Evolutionary conservation across 257 asterid genomes (phyloP).

Genomic region (Solanum pinnatisectum): DNA sequence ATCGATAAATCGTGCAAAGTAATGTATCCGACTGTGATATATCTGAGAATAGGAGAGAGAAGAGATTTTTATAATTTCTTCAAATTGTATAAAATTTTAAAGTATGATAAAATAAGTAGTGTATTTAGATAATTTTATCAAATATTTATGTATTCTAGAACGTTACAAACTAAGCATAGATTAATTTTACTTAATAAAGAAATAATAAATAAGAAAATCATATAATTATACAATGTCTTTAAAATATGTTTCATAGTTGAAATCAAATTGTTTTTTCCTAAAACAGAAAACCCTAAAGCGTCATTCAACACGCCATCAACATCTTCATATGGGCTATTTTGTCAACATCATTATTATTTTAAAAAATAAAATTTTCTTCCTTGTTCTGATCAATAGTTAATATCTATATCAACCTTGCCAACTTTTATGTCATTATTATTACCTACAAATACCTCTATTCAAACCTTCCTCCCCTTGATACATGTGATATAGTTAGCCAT

Average conservation of each 20-base stretch:
- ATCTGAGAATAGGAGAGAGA: too few species aligned
- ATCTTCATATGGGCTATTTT: too few species aligned
- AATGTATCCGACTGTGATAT: too few species aligned
- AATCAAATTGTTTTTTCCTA: not conserved
- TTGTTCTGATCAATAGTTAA: not conserved
- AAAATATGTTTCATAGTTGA: not conserved
- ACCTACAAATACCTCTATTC: not conserved
- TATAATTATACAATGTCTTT: not conserved
- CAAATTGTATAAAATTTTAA: too few species aligned
- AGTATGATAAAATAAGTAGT: too few species aligned
- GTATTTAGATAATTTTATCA: too few species aligned
- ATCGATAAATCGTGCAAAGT: too few species aligned
- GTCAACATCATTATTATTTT: not conserved
- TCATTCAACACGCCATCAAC: not conserved
- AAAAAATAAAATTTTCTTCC: not conserved
- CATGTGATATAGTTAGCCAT: not conserved
- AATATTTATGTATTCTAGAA: not conserved
- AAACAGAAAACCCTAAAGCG: not conserved
- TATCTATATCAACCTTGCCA: not conserved
- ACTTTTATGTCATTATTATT: not conserved
- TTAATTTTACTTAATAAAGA: not conserved
- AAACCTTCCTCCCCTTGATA: not conserved
- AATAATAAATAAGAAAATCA: not conserved
- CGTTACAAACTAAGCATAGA: not conserved
- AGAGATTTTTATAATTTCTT: too few species aligned